phyloP scores from a whole-genome alignment of 1,139 yeast species.

The Chernovozyma aurita region DNA sequence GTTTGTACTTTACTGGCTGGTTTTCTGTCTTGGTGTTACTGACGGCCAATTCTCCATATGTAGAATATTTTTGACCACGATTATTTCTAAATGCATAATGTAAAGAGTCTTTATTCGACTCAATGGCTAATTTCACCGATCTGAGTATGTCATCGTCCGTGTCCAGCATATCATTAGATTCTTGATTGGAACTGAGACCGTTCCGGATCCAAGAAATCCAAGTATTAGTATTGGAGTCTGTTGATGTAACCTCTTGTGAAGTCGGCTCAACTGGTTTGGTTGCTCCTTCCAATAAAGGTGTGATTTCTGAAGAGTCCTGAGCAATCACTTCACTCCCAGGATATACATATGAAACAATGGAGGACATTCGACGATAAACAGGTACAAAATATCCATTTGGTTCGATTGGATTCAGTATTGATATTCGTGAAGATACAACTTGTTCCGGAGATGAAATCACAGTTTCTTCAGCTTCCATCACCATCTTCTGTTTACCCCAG shows the following conservation, averaged over 20 bases:
- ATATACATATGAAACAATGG: not conserved
- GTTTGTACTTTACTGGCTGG: slow-evolving; percentile 34
- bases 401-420: no score
- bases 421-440: no score
- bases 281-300: no score
- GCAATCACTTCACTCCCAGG: not conserved
- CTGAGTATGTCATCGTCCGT: slow-evolving; percentile 19
- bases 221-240: not conserved
- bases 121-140: slow-evolving; percentile 34
- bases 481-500: not conserved
- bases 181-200: not conserved
- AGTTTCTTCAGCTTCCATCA: no score
- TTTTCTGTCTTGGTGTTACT: slow-evolving; percentile 35
- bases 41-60: slow-evolving; percentile 35
- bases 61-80: slow-evolving; percentile 11
- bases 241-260: no score
- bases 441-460: no score
- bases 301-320: no score
- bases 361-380: not conserved
- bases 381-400: not conserved
- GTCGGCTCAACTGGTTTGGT: no score
- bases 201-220: slow-evolving; percentile 26
- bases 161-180: slow-evolving; percentile 9
- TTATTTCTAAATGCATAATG: slow-evolving; percentile 34
- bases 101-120: slow-evolving; percentile 26